Evolutionary conservation across 306 rosid genomes (phyloP), one percentile per base, ranked within the genome.

Genomic region (Cucumis hystrix): DNA sequence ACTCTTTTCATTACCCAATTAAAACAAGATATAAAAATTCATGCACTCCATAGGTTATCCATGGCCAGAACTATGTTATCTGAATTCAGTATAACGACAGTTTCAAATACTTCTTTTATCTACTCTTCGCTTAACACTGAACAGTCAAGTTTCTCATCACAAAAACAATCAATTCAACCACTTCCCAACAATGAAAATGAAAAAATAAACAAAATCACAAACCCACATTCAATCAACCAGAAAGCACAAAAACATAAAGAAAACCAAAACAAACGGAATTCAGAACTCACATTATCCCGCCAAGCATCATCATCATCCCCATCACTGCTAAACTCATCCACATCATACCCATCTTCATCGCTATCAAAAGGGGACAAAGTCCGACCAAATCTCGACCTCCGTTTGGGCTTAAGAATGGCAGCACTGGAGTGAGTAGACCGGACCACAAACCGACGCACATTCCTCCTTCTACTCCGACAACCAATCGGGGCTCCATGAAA

Each of bases 361-460:
- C 58, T 47, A 58, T 92, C 89, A 62, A 88, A 89, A 1, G 89
- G 86, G 0, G 87, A 88, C 52, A 89, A 72, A 28, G 76, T 35
- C 64, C 83, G 81, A n/a, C 96, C 92, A 55, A 80, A 85, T 79
- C 84, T 79, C 2, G 97, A 87, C 82, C 82, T 83, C 55, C 90
- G 61, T 82, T 92, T 92, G 77, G 88, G 85, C 85, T 95, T 95
- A 79, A 92, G 79, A 83, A 95, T 82, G 23, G 55, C 88, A 1
- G 92, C 88, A 83, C 82, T 95, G 79, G 99, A 90, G 86, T 95
- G 99, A 10, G 92, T 85, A 0, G 97, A 90, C 70, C 81, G 79
- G 72, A 84, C 87, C 40, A 85, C 83, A 62, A 89, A 76, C 68
- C 84, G 77, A 67, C 74, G 45, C n/a, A 76, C 8, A 5, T 79